A percentile compares a stretch with the other conserved stretches of the same genome.
Evolutionary conservation across 2,329 filamentous ascomycete species (phyloP).

Genomic region (Pyrenophora seminiperda): DNA sequence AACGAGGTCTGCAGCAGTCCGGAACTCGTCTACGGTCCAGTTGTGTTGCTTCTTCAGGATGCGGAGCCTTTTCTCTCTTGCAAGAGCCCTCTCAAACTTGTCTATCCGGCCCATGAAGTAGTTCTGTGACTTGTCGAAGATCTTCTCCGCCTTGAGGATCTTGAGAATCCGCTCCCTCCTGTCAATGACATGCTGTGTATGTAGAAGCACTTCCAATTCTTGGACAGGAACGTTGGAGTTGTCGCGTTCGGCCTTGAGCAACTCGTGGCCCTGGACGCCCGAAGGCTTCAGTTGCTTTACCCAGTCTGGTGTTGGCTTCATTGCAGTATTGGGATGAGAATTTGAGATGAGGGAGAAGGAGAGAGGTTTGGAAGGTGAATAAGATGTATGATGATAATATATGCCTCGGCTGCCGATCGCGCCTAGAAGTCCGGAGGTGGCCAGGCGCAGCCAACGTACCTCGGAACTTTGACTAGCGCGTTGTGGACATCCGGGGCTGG

Average conservation of each 20-base stretch:
- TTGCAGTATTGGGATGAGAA: slow-evolving; percentile 21
- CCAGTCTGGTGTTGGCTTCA: slow-evolving; percentile 62
- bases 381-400: slow-evolving; percentile 15
- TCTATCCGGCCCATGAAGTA: slow-evolving; percentile 74
- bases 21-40: slow-evolving; percentile 69
- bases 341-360: slow-evolving; percentile 12
- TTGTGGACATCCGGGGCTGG: slow-evolving; percentile 10
- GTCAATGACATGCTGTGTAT: slow-evolving; percentile 68
- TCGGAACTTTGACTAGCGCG: slow-evolving; percentile 32
- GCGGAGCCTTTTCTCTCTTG: slow-evolving; percentile 70
- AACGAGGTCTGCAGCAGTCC: slow-evolving; percentile 69
- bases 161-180: slow-evolving; percentile 65
- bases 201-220: slow-evolving; percentile 70
- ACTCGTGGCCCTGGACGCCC: slow-evolving; percentile 69
- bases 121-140: slow-evolving; percentile 80
- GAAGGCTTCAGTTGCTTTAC: slow-evolving; percentile 70
- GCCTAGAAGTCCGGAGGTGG: slow-evolving; percentile 2
- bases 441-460: slow-evolving; percentile 5
- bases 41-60: slow-evolving; percentile 69
- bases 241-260: slow-evolving; percentile 70
- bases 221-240: slow-evolving; percentile 70
- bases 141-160: slow-evolving; percentile 68
- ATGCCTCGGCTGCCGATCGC: slow-evolving; percentile 32
- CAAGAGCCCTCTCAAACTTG: slow-evolving; percentile 71
- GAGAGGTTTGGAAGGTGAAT: slow-evolving; percentile 10